These are phyloP conservation scores for Globisporangium lucens DNA, from an alignment of 352 stramenopile species.

Conservation along the genomic window DNA sequence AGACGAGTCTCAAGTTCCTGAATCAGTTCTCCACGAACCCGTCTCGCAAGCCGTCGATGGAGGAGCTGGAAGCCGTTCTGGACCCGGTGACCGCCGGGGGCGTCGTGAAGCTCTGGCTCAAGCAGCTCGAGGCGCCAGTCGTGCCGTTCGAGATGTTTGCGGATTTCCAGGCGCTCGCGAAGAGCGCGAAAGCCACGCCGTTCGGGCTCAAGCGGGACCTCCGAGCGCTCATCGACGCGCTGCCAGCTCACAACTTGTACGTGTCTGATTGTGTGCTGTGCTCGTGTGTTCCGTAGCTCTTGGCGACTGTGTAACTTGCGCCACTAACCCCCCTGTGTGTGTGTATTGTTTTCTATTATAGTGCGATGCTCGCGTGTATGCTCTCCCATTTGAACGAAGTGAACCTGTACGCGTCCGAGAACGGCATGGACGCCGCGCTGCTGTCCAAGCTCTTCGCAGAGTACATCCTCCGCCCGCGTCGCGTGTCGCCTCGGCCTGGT, in stretches of 20 bases:
- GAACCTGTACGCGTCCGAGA: conserved; percentile 72
- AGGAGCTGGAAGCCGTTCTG: conserved; percentile 55
- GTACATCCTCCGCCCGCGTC: conserved; percentile 47
- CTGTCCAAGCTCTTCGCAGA: conserved; percentile 53
- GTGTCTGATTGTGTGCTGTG: conserved; percentile 7
- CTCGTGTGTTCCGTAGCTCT: neutral
- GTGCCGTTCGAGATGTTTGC: conserved; percentile 63
- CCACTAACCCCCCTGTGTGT: neutral
- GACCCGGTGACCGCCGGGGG: conserved; percentile 55
- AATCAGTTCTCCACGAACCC: conserved; percentile 50
- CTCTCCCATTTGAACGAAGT: conserved; percentile 84
- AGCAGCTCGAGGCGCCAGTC: conserved; percentile 61
- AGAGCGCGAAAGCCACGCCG: conserved; percentile 33
- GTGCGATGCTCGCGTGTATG: conserved; percentile 65
- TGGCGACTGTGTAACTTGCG: neutral
- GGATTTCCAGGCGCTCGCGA: conserved; percentile 50
- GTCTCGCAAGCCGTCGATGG: conserved; percentile 49
- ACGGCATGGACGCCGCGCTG: conserved; percentile 57
- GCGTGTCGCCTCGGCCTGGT: neutral
- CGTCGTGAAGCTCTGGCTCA: conserved; percentile 62
- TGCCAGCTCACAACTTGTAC: conserved; percentile 70
- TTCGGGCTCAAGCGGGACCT: conserved; percentile 62
- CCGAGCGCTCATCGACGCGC: conserved; percentile 47
- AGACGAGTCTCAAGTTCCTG: conserved; percentile 53
- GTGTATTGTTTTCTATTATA: conserved; percentile 12